Conservation (phyloP, 1,139 yeast genomes). For the Kodamaea derodonti region DNA sequence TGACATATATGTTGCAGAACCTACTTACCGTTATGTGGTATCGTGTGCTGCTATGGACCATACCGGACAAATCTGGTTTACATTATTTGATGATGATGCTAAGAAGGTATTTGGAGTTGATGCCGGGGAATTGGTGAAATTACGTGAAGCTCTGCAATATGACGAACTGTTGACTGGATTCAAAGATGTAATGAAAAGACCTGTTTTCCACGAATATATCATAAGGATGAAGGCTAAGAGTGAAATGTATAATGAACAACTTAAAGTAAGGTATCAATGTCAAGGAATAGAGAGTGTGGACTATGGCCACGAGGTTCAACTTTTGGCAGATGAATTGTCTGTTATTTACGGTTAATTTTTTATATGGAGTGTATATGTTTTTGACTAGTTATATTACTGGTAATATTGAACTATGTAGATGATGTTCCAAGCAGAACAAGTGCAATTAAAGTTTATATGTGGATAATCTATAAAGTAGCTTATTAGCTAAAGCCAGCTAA, state of each 20-base stretch:
- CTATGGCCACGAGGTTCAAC: conserved; percentile 59
- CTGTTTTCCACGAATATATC: conserved; percentile 64
- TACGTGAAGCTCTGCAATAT: conserved; percentile 36
- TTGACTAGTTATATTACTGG: too few relatives aligned
- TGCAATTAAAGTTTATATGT: too few relatives aligned
- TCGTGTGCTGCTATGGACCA: conserved; percentile 70
- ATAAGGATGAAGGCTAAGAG: conserved; percentile 80
- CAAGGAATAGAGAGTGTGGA: conserved; percentile 54
- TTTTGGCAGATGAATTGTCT: conserved; percentile 48
- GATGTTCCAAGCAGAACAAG: too few relatives aligned
- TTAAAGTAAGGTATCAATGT: conserved; percentile 73
- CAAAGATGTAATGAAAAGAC: conserved; percentile 41
- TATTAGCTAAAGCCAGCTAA: conserved; percentile 34
- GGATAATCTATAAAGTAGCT: too few relatives aligned
- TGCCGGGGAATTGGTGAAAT: conserved; percentile 62
- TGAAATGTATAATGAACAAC: conserved; percentile 77
- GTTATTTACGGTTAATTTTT: neutral
- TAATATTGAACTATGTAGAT: too few relatives aligned
- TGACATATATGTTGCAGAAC: conserved; percentile 61
- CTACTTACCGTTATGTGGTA: conserved; percentile 76
- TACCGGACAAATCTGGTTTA: conserved; percentile 82
- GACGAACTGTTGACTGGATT: conserved; percentile 37
- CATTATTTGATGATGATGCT: conserved; percentile 85
- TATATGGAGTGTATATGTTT: neutral
- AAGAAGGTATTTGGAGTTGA: conserved; percentile 58